Conservation (phyloP, 2,329 filamentous ascomycete genomes). For the Tolypocladium album region DNA sequence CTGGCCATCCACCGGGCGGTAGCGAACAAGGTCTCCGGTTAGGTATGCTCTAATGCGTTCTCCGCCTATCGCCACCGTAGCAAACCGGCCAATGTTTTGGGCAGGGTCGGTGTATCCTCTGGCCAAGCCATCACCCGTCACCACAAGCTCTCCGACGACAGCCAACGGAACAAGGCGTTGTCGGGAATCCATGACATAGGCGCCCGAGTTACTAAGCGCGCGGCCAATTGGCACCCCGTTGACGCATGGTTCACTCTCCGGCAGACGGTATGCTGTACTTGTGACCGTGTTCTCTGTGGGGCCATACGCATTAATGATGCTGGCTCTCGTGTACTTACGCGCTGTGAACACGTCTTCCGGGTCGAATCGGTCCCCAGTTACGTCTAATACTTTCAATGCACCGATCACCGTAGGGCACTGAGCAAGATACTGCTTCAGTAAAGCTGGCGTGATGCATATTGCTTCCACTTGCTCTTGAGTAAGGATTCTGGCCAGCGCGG, state of each 20-base stretch:
- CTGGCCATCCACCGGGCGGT: constrained; percentile 6
- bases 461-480: background rate
- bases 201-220: background rate
- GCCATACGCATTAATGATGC: background rate
- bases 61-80: background rate
- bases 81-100: background rate
- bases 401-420: too few species aligned
- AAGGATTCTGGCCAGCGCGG: background rate
- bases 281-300: background rate
- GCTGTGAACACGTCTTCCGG: background rate
- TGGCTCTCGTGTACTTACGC: background rate
- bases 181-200: constrained; percentile 11
- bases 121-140: constrained; percentile 14
- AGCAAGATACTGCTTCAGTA: background rate
- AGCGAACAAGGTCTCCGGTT: constrained; percentile 16
- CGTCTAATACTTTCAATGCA: too few species aligned
- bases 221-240: background rate
- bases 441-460: background rate
- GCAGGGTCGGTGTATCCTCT: constrained; percentile 4
- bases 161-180: constrained; percentile 12
- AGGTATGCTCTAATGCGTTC: constrained; percentile 9
- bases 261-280: background rate
- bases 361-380: background rate
- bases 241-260: too few species aligned
- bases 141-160: constrained; percentile 15